phyloP scores from a whole-genome alignment of 176 grass and related monocot genomes.

The Sorghum bicolor region Sorghum_bicolor_NCBIv3 NC_012870.2:65251001-65251500 shows the following conservation, averaged over 20 bases:
- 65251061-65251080: conserved; percentile 59
- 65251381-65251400: not conserved
- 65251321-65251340: not conserved
- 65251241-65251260: not conserved
- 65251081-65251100: conserved; percentile 45
- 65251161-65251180: not conserved
- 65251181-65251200: not conserved
- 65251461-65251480: not conserved
- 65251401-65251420: too few relatives aligned
- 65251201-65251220: conserved; percentile 8
- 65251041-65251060: conserved; percentile 55
- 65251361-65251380: not conserved
- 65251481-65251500: not conserved
- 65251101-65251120: conserved; percentile 54
- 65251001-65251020: conserved; percentile 59
- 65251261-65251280: not conserved
- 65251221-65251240: conserved; percentile 1
- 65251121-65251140: conserved; percentile 52
- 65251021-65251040: conserved; percentile 28
- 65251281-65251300: conserved; percentile 10
- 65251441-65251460: not conserved
- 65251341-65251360: conserved; percentile 19
- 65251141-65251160: conserved; percentile 39
- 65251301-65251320: not conserved
- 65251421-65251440: not conserved